Percentiles rank a stretch among this genome's conserved stretches.
These are phyloP conservation scores for Yamadazyma buinensis DNA, from an alignment of 1,139 yeast genomes.

Conservation along the genomic window DNA sequence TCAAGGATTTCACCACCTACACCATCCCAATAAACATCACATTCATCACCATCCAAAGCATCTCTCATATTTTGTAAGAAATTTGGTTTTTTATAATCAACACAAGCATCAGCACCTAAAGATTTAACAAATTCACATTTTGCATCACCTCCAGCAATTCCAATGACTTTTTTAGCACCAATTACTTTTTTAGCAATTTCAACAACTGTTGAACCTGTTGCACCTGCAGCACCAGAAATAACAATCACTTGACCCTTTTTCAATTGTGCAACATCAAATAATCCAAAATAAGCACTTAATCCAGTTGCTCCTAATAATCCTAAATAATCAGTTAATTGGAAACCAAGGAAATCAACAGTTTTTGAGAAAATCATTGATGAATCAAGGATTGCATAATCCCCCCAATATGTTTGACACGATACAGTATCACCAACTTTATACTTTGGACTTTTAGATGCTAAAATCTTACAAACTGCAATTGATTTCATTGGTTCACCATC, in stretches of 20 bases:
- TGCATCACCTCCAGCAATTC: constrained; percentile 61
- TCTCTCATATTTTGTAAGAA: constrained; percentile 39
- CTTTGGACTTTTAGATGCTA: constrained; percentile 37
- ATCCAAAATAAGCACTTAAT: constrained; percentile 62
- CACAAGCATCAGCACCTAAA: constrained; percentile 51
- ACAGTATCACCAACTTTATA: constrained; percentile 44
- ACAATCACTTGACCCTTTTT: constrained; percentile 33
- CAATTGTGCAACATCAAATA: constrained; percentile 41
- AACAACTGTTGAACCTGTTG: constrained; percentile 61
- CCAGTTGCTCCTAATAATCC: constrained; percentile 50
- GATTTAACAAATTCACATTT: constrained; percentile 54
- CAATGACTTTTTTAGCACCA: constrained; percentile 56
- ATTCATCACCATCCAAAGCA: constrained; percentile 40
- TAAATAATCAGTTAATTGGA: constrained; percentile 25
- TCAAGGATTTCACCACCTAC: constrained; percentile 65
- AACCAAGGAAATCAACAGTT: constrained; percentile 19
- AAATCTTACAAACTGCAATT: constrained; percentile 44
- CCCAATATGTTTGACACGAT: constrained; percentile 25
- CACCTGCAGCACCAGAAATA: constrained; percentile 68
- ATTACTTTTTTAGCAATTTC: constrained; percentile 55
- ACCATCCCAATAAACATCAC: constrained; percentile 52
- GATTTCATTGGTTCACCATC: constrained; percentile 49
- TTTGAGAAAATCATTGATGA: constrained; percentile 20
- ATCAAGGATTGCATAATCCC: constrained; percentile 22
- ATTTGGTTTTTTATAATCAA: constrained; percentile 49